Evolutionary conservation across 1,284 basidiomycete species (phyloP).

Genomic region (Cryptococcus jaspeensis): DNA sequence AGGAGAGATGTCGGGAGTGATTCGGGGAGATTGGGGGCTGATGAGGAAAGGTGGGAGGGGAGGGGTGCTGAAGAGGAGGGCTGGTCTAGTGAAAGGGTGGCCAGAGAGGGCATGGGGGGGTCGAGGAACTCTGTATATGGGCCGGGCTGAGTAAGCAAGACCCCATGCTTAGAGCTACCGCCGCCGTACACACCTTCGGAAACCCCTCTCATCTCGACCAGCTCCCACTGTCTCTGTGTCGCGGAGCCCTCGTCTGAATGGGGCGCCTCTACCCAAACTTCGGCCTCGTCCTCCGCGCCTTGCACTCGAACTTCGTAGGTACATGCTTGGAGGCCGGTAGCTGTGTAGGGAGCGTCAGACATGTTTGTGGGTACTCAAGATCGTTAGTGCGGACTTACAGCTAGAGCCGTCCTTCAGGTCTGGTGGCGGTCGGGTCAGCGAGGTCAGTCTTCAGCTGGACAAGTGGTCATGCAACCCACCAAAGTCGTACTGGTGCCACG

Average conservation of each 20-base stretch:
- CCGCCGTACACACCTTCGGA: slow-evolving; percentile 64
- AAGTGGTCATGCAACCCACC: slow-evolving; percentile 9
- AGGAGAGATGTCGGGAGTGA: slow-evolving; percentile 43
- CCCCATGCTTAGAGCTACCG: neutral
- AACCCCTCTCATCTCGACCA: slow-evolving; percentile 74
- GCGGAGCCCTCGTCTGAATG: slow-evolving; percentile 45
- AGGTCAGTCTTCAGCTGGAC: slow-evolving; percentile 1
- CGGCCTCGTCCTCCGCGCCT: slow-evolving; percentile 50
- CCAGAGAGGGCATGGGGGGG: slow-evolving; percentile 56
- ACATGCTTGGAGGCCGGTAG: slow-evolving; percentile 74
- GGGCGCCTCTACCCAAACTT: slow-evolving; percentile 68
- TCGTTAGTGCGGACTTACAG: slow-evolving; percentile 63
- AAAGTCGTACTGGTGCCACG: slow-evolving; percentile 71
- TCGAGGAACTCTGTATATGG: slow-evolving; percentile 64
- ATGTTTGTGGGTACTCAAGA: neutral
- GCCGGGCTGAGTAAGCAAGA: neutral
- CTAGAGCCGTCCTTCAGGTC: slow-evolving; percentile 50
- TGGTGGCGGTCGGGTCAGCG: slow-evolving; percentile 31
- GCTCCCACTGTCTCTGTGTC: slow-evolving; percentile 59
- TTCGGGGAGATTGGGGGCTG: slow-evolving; percentile 18
- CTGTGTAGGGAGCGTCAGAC: slow-evolving; percentile 30
- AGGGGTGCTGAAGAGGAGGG: neutral
- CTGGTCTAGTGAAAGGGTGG: slow-evolving; percentile 15
- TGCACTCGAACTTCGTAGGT: slow-evolving; percentile 67
- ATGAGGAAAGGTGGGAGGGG: slow-evolving; percentile 11